These are phyloP conservation scores for Colletotrichum orbiculare DNA, from an alignment of 2,329 filamentous ascomycete species.

Conservation along the genomic window DNA sequence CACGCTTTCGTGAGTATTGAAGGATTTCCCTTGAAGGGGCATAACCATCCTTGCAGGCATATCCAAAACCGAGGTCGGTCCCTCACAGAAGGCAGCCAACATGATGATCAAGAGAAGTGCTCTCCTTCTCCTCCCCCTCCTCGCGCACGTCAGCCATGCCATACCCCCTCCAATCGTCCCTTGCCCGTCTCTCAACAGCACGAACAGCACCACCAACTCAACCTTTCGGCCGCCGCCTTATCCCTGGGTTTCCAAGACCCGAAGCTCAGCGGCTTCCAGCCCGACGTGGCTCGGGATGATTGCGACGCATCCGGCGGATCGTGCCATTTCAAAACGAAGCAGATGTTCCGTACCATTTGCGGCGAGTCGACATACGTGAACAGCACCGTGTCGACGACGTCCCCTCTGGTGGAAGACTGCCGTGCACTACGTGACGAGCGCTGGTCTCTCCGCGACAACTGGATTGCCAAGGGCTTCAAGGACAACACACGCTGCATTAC, in stretches of 20 bases:
- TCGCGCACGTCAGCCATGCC: not conserved
- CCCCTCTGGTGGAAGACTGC: slow-evolving; percentile 9
- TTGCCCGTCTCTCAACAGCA: slow-evolving; percentile 9
- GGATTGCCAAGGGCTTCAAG: slow-evolving; percentile 3
- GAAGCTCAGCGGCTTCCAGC: not conserved
- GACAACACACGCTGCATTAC: slow-evolving; percentile 22
- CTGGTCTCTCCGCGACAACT: not conserved
- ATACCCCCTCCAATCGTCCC: not conserved
- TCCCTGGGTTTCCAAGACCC: not conserved
- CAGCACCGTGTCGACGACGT: slow-evolving; percentile 9
- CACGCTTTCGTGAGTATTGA: no score
- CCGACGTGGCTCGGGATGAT: not conserved
- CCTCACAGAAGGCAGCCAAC: not conserved
- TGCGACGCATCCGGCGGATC: no score
- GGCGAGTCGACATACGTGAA: slow-evolving; percentile 14
- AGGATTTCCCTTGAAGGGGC: no score
- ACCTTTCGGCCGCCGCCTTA: no score
- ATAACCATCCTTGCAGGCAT: not conserved
- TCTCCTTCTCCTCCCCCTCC: not conserved
- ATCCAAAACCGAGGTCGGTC: not conserved
- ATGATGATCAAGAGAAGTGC: slow-evolving; percentile 14
- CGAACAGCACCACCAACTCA: slow-evolving; percentile 1
- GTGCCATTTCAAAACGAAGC: no score
- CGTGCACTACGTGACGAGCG: slow-evolving; percentile 12
- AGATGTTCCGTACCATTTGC: slow-evolving; percentile 1